These are phyloP conservation scores for Monosporozyma aerobia DNA, from an alignment of 805 yeast species.

Conservation along the genomic window DNA sequence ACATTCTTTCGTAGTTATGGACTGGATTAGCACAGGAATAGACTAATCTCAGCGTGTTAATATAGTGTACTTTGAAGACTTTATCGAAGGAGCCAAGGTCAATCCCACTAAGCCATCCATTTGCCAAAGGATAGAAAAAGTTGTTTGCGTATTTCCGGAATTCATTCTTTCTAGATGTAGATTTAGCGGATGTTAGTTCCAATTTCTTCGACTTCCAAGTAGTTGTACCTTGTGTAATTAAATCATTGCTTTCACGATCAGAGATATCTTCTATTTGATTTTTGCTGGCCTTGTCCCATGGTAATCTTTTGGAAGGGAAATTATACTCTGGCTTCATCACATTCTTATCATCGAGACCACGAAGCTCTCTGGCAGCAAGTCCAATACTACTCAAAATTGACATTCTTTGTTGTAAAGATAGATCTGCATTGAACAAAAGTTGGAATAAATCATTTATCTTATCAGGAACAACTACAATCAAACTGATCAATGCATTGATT, in stretches of 20 bases:
- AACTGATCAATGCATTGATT: slow-evolving; percentile 55
- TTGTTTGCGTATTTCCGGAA: slow-evolving; percentile 32
- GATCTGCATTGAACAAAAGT: slow-evolving; percentile 59
- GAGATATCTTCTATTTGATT: slow-evolving; percentile 1
- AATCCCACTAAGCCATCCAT: slow-evolving; percentile 47
- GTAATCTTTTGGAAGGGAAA: slow-evolving; percentile 30
- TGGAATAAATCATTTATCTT: slow-evolving; percentile 33
- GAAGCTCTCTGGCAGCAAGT: slow-evolving; percentile 61
- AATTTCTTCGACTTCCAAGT: slow-evolving; percentile 32
- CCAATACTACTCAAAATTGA: slow-evolving; percentile 58
- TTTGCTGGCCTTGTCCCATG: slow-evolving; percentile 17
- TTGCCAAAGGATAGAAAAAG: slow-evolving; percentile 46
- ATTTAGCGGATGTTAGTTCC: neutral
- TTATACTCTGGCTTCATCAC: slow-evolving; percentile 31
- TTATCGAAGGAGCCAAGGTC: slow-evolving; percentile 46
- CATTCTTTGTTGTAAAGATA: slow-evolving; percentile 72
- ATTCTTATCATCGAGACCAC: slow-evolving; percentile 49
- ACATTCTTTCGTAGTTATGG: slow-evolving; percentile 31
- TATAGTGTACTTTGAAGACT: slow-evolving; percentile 42
- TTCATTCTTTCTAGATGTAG: slow-evolving; percentile 12
- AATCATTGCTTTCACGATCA: neutral
- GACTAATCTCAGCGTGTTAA: slow-evolving; percentile 39
- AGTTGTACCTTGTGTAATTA: neutral
- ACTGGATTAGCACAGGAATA: slow-evolving; percentile 42
- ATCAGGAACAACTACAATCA: slow-evolving; percentile 47